phyloP scores from a whole-genome alignment of 1,284 basidiomycete genomes.

The Anthracocystis panici-leucophaei region DNA sequence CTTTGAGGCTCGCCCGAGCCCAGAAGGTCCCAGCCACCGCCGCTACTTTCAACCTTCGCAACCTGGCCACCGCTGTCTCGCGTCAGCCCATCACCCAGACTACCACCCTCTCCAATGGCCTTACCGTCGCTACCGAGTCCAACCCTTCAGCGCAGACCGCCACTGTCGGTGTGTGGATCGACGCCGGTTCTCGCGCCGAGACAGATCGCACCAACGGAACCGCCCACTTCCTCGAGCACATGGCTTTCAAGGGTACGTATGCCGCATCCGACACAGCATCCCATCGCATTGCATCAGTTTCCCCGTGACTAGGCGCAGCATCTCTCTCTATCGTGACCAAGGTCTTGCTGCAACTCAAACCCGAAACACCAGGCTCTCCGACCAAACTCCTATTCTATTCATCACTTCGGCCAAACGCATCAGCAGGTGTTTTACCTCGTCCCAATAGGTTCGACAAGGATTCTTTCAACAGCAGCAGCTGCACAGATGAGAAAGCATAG shows the following conservation, averaged over 20 bases:
- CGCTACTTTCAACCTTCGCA: slow-evolving; percentile 45
- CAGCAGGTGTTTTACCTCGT: not conserved
- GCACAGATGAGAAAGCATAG: too few species aligned
- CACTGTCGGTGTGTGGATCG: slow-evolving; percentile 98
- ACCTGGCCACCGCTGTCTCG: slow-evolving; percentile 54
- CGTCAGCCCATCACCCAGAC: slow-evolving; percentile 64
- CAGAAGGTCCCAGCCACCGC: slow-evolving; percentile 50
- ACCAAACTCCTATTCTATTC: not conserved
- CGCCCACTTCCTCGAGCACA: slow-evolving; percentile 98
- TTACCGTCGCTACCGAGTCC: slow-evolving; percentile 76
- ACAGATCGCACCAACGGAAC: slow-evolving; percentile 93
- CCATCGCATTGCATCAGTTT: not conserved
- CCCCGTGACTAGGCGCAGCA: not conserved
- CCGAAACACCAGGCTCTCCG: not conserved
- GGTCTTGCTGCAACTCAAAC: too few species aligned
- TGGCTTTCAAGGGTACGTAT: slow-evolving; percentile 75
- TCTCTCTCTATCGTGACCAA: too few species aligned
- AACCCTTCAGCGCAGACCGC: slow-evolving; percentile 95
- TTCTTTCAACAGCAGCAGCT: not conserved
- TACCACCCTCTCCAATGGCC: slow-evolving; percentile 64
- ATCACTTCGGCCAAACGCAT: not conserved
- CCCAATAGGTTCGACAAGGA: not conserved
- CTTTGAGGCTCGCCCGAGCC: slow-evolving; percentile 52
- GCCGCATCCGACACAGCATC: slow-evolving; percentile 6
- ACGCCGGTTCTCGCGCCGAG: slow-evolving; percentile 96